Evolutionary conservation across 176 grass and related monocot species (phyloP).

Genomic region (Olyra latifolia): DNA sequence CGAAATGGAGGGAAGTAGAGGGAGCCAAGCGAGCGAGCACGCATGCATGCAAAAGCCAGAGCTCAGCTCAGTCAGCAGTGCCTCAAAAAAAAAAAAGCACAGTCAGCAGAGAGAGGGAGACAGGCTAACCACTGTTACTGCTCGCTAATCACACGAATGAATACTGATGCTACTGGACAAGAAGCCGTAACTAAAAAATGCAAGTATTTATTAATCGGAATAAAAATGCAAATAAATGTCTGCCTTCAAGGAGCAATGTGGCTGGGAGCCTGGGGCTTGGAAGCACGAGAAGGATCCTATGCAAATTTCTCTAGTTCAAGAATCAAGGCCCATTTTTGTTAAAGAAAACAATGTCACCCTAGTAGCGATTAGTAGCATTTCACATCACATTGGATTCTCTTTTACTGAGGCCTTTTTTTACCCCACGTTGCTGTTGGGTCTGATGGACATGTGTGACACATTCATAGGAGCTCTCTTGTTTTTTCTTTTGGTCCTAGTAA

Average conservation of each 20-base stretch:
- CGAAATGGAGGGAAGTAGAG: constrained; percentile 54
- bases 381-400: constrained; percentile 42
- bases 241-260: neutral
- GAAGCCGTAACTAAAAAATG: neutral
- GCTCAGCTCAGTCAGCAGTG: neutral
- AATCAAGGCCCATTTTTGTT: too few species aligned
- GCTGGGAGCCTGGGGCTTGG: neutral
- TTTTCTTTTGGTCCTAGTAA: neutral
- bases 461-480: neutral
- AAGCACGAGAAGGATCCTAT: constrained; percentile 42
- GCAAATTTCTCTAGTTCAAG: neutral
- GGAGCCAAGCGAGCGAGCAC: neutral
- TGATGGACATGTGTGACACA: constrained; percentile 1
- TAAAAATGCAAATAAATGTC: neutral
- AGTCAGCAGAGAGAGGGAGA: neutral
- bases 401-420: constrained; percentile 21
- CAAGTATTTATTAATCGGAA: neutral
- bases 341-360: too few species aligned
- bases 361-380: neutral
- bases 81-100: too few species aligned
- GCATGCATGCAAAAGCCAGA: constrained; percentile 41
- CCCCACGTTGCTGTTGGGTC: constrained; percentile 7
- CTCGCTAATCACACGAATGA: neutral
- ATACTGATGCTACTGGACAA: neutral
- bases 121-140: neutral